Base-by-base conservation (phyloP, 2,329 filamentous ascomycete genomes). In the Lecanoromycetidae sp. region DNA sequence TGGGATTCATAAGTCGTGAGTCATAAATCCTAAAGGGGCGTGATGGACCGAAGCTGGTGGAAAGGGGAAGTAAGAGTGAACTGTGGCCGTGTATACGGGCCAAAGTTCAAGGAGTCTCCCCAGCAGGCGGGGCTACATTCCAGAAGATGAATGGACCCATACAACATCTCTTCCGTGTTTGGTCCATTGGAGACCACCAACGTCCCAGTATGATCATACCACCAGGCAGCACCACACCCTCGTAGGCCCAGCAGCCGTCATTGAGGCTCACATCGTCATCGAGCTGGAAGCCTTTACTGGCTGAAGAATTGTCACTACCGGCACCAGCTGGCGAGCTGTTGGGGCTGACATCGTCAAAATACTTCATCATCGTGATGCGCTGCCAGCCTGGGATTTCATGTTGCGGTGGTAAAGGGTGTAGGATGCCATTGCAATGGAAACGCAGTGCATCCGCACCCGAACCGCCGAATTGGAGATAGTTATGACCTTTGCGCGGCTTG, bases 351-450 rank as follows among this genome's bases (percentile, higher is more conserved):
- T 37, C 23, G 5, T 33, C 37, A n/a, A 64, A 27, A 41, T 72
- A 71, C 57, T 73, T 74, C 65, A 76, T 71, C 61, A 77, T 70
- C 0, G 67, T 71, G 46, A 77, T 61, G 26, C 72, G 66, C 59
- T 74, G 70, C 63, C 70, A 77, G 17, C 74, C 74, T 0, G 68
- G 65, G 10, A 77, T 69, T 1, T 63, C 65, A 13, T 64, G 51
- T 52, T 77, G 74, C 2, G 61, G 54, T 0, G 69, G 69, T 1
- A 77, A 58, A 0, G 66, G 59, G 52, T 74, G 72, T 17, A 77
- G 58, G 61, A 69, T 72, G 36, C 74, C 74, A 2, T 61, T 52
- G 22, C 58, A 57, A 23, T 53, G 46, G 56, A 67, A 67, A 27
- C 46, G 50, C 3, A 55, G 56, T 5, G 64, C 65, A 13, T 61